A percentile compares a stretch with the other conserved stretches of the same genome.
Evolutionary conservation across 768 basidiomycete genomes (phyloP).

Genomic region (Peribolospora baueri): DNA sequence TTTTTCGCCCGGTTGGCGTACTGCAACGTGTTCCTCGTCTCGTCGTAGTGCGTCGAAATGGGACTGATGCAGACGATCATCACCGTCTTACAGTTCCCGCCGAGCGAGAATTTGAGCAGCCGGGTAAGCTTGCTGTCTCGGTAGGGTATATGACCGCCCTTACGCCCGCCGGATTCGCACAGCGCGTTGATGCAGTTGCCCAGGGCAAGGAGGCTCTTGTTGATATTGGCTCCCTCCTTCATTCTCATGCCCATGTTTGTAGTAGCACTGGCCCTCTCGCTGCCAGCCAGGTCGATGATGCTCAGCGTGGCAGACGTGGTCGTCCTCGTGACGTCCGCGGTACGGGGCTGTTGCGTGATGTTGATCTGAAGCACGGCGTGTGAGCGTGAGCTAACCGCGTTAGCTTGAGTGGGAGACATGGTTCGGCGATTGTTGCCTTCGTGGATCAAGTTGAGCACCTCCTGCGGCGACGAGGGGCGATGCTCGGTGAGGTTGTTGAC

Average conservation of each 20-base stretch:
- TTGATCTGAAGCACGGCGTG: constrained; percentile 95
- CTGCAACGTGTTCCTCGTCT: constrained; percentile 90
- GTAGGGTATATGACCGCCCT: constrained; percentile 69
- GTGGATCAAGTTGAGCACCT: constrained; percentile 81
- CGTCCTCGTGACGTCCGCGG: constrained; percentile 57
- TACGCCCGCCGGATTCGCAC: constrained; percentile 69
- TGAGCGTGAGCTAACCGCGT: constrained; percentile 86
- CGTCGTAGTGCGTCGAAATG: constrained; percentile 84
- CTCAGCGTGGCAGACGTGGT: constrained; percentile 72
- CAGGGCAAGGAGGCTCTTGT: constrained; percentile 87
- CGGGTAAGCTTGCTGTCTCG: constrained; percentile 96
- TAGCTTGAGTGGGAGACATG: constrained; percentile 84
- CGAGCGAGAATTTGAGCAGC: constrained; percentile 85
- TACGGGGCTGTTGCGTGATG: constrained; percentile 62
- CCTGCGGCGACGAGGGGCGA: constrained; percentile 55
- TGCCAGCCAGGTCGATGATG: constrained; percentile 94
- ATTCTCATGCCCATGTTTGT: constrained; percentile 94
- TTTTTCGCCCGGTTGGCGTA: constrained; percentile 96
- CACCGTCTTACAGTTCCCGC: constrained; percentile 96
- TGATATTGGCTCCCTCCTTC: constrained; percentile 97
- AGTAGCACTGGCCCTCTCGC: constrained; percentile 86
- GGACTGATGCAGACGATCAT: constrained; percentile 98
- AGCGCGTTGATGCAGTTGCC: constrained; percentile 98
- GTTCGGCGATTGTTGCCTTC: constrained; percentile 69
- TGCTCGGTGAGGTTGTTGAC: constrained; percentile 66